Conservation (phyloP, 2,329 filamentous ascomycete species). For the Botrytis byssoidea region DNA sequence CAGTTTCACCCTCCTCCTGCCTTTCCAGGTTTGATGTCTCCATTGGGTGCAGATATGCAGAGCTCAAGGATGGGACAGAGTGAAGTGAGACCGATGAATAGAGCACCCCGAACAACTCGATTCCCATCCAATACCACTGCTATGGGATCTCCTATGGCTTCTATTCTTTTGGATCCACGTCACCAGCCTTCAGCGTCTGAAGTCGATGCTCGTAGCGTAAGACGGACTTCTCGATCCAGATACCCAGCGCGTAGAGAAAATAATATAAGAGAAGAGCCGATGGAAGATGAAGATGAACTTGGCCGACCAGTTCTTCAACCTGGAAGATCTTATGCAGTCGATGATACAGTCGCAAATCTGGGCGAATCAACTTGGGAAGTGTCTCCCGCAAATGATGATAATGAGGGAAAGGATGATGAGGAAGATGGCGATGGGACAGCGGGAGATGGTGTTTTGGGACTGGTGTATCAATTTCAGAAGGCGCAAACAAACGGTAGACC, state of each 20-base stretch:
- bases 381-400: conserved; percentile 36
- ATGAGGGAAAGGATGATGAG: conserved; percentile 43
- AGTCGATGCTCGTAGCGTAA: conserved; percentile 47
- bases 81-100: conserved; percentile 46
- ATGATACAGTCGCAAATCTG: conserved; percentile 34
- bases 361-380: conserved; percentile 49
- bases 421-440: conserved; percentile 48
- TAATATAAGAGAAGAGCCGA: conserved; percentile 56
- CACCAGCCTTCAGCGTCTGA: conserved; percentile 62
- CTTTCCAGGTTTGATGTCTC: conserved; percentile 69
- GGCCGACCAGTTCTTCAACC: conserved; percentile 10
- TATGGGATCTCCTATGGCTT: conserved; percentile 59
- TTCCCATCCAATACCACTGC: conserved; percentile 42
- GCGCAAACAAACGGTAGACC: conserved; percentile 52
- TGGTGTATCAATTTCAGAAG: conserved; percentile 67
- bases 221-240: conserved; percentile 46
- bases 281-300: conserved; percentile 46
- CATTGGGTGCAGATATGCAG: conserved; percentile 56
- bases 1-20: conserved; percentile 73
- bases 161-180: conserved; percentile 71
- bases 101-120: conserved; percentile 44
- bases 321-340: conserved; percentile 27
- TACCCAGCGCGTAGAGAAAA: conserved; percentile 46
- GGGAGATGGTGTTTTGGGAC: conserved; percentile 59
- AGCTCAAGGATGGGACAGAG: conserved; percentile 49